These are phyloP conservation scores for Chalciporus pseudorubinellus DNA, from an alignment of 768 basidiomycete species.

Conservation along the genomic window DNA sequence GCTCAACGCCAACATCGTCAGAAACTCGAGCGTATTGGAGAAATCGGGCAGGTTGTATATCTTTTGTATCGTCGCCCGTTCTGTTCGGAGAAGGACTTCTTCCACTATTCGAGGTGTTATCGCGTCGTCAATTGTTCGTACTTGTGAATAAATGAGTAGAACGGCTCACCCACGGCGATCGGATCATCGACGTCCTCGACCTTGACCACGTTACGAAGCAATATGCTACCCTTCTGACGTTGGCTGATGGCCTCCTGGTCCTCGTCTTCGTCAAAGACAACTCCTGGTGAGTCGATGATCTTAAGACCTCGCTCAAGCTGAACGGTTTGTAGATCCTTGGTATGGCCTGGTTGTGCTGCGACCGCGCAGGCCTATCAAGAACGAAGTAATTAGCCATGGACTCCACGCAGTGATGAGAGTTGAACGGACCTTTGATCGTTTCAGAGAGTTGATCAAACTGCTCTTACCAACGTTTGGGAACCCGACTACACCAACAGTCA, in stretches of 20 bases:
- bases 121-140: too few relatives aligned
- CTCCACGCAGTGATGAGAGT: background rate
- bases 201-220: slow-evolving; percentile 85
- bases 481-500: slow-evolving; percentile 90
- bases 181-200: slow-evolving; percentile 92
- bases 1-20: slow-evolving; percentile 85
- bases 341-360: slow-evolving; percentile 92
- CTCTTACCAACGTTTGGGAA: slow-evolving; percentile 99
- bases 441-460: slow-evolving; percentile 89
- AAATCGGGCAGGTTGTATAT: slow-evolving; percentile 85
- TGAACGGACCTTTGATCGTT: slow-evolving; percentile 67
- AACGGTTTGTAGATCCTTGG: slow-evolving; percentile 86
- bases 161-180: slow-evolving; percentile 72
- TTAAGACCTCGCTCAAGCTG: slow-evolving; percentile 91
- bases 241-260: slow-evolving; percentile 45
- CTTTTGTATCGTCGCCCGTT: slow-evolving; percentile 67
- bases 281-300: slow-evolving; percentile 94
- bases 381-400: background rate
- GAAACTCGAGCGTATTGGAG: slow-evolving; percentile 70
- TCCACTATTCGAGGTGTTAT: slow-evolving; percentile 55
- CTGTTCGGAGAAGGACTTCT: slow-evolving; percentile 76
- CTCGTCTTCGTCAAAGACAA: slow-evolving; percentile 89
- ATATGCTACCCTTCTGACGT: slow-evolving; percentile 51
- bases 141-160: too few relatives aligned
- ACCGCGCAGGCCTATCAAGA: slow-evolving; percentile 76